phyloP scores from a whole-genome alignment of 495 filamentous ascomycete species.

The Trichocladium antarcticum region DNA sequence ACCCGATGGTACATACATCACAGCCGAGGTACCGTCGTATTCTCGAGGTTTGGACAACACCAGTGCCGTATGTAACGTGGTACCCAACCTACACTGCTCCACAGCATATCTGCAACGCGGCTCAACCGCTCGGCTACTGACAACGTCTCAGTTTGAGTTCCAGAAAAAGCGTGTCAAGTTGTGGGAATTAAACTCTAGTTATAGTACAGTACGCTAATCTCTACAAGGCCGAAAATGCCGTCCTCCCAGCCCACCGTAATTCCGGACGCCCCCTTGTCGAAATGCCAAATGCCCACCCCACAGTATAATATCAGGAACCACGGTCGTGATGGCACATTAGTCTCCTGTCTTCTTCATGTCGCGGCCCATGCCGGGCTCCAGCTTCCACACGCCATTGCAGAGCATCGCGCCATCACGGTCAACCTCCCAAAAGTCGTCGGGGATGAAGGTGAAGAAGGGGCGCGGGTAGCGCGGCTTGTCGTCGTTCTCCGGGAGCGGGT shows the following conservation, averaged over 20 bases:
- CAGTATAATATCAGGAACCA: not conserved
- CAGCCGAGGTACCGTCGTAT: no score
- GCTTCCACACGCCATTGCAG: conserved; percentile 4
- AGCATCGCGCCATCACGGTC: not conserved
- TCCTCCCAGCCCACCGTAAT: no score
- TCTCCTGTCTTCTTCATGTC: conserved; percentile 1
- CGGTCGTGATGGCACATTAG: not conserved
- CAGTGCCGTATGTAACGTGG: no score
- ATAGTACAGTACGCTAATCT: no score
- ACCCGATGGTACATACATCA: not conserved
- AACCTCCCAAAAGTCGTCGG: conserved; percentile 4
- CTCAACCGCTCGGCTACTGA: no score
- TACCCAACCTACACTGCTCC: no score
- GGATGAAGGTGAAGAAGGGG: not conserved
- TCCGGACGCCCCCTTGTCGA: not conserved
- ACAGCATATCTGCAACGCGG: no score
- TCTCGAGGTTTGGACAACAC: no score
- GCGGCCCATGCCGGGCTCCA: conserved; percentile 1
- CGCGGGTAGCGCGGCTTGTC: not conserved
- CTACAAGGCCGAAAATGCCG: no score
- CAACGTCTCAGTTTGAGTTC: no score
- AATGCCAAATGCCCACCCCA: not conserved
- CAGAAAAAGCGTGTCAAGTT: no score
- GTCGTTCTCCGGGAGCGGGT: not conserved
- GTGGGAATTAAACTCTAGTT: no score